Conservation (phyloP, 805 yeast genomes). For the Sugiyamaella qingdaonensis region DNA sequence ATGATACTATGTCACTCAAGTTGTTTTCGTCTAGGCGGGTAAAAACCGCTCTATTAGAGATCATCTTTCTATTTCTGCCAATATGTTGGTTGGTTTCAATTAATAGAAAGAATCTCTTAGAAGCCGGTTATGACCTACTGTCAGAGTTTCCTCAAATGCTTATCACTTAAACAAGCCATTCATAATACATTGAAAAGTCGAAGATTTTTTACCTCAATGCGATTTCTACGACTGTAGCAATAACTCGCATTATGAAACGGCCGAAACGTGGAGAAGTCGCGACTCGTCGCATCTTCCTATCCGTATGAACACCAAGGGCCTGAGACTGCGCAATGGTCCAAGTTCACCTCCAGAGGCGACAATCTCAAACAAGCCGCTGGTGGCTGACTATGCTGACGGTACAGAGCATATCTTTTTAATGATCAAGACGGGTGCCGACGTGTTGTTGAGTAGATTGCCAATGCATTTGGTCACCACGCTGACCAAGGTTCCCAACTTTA, state of each 20-base stretch:
- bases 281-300: slow-evolving; percentile 10
- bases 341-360: slow-evolving; percentile 11
- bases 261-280: slow-evolving; percentile 17
- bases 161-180: no score
- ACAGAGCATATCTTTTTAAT: slow-evolving; percentile 29
- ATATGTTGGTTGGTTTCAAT: no score
- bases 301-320: slow-evolving; percentile 14
- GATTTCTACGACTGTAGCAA: not conserved
- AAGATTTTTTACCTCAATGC: not conserved
- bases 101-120: no score
- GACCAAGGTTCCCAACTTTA: slow-evolving; percentile 29
- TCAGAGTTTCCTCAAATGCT: no score
- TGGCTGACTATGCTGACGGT: slow-evolving; percentile 26
- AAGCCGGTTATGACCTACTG: no score
- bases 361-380: slow-evolving; percentile 23
- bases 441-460: slow-evolving; percentile 34
- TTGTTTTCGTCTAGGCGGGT: no score
- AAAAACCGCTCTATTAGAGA: no score
- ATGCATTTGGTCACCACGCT: slow-evolving; percentile 33
- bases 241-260: slow-evolving; percentile 9
- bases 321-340: slow-evolving; percentile 1
- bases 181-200: no score
- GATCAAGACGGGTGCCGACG: slow-evolving; percentile 37
- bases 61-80: no score
- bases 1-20: no score